Evolutionary conservation across 139 green algal species (phyloP), one percentile per base, ranked within the genome.

Genomic region (Ettlia oleoabundans): DNA sequence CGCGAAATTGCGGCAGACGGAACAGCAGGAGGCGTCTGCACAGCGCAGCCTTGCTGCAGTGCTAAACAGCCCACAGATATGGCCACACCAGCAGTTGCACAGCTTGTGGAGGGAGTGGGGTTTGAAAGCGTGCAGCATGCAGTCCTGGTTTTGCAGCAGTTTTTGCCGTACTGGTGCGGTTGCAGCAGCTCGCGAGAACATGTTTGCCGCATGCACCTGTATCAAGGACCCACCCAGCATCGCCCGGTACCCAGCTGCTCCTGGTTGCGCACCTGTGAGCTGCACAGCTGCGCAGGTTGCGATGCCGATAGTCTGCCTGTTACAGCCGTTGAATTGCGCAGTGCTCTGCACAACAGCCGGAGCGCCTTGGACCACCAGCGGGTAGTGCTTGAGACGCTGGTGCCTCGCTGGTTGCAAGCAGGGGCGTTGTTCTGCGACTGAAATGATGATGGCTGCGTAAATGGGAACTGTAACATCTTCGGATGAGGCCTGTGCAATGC

Each of bases 111-210:
- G n/a, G 77, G 77, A 4, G 18, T 76, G 22, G 32, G 66, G 32
- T 82, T 82, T 33, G 24, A 7, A 10, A 32, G 77, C 32, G 18
- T 82, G 8, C 63, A 82, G 77, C 38, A 67, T 24, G 77, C 64
- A 21, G 77, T 82, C 63, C 43, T 82, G 6, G 63, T 63, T 10
- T 19, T 76, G 21, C 64, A 82, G 64, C 43, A 75, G n/a, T 82
- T 33, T 3, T 68, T 66, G 77, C 47, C 28, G 77, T 24, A n/a
- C 32, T 28, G 32, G 1, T n/a, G 24, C 32, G 4, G 43, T 2
- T 18, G 43, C 41, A 9, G 30, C 32, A 28, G 77, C 40, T 24
- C 77, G 32, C 64, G 43, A 18, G 77, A 82, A 63, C 61, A 43
- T 0, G 77, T 82, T 18, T 82, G 77, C 63, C 22, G 32, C 24